Evolutionary conservation across 352 stramenopile genomes (phyloP).

Genomic region (Phytophthora tentaculata): DNA sequence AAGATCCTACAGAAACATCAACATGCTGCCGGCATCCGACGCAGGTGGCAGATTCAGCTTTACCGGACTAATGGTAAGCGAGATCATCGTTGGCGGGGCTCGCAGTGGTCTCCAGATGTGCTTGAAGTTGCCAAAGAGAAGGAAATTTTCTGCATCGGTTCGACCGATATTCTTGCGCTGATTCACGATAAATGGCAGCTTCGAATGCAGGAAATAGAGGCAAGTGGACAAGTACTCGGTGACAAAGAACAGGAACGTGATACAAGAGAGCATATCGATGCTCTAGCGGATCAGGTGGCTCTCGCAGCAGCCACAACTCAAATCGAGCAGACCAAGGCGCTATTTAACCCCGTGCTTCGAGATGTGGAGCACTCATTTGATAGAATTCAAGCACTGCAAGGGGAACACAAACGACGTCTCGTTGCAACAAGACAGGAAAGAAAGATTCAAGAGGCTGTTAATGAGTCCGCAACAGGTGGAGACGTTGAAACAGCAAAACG

Average conservation of each 20-base stretch:
- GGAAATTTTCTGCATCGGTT: constrained; percentile 57
- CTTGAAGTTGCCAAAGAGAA: constrained; percentile 55
- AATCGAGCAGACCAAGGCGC: constrained; percentile 61
- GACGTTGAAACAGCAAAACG: constrained; percentile 1
- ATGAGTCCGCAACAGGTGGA: background rate
- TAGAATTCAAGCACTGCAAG: constrained; percentile 45
- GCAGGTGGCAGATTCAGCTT: constrained; percentile 57
- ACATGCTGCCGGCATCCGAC: constrained; percentile 55
- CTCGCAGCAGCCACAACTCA: constrained; percentile 52
- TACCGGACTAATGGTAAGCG: constrained; percentile 65
- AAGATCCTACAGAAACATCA: constrained; percentile 41
- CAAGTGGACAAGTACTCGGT: constrained; percentile 8
- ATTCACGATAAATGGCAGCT: constrained; percentile 62
- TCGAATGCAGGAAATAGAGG: constrained; percentile 23
- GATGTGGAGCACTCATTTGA: constrained; percentile 58
- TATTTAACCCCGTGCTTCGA: constrained; percentile 73
- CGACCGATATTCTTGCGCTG: constrained; percentile 53
- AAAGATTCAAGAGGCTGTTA: background rate
- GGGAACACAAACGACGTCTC: constrained; percentile 23
- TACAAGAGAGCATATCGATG: constrained; percentile 38
- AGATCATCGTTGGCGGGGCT: constrained; percentile 62
- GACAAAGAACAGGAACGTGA: constrained; percentile 33
- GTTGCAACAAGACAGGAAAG: constrained; percentile 11
- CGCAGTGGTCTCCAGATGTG: constrained; percentile 52
- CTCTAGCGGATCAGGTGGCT: constrained; percentile 54